phyloP scores from a whole-genome alignment of 257 asterid genomes.

The Ilex asprella region DNA sequence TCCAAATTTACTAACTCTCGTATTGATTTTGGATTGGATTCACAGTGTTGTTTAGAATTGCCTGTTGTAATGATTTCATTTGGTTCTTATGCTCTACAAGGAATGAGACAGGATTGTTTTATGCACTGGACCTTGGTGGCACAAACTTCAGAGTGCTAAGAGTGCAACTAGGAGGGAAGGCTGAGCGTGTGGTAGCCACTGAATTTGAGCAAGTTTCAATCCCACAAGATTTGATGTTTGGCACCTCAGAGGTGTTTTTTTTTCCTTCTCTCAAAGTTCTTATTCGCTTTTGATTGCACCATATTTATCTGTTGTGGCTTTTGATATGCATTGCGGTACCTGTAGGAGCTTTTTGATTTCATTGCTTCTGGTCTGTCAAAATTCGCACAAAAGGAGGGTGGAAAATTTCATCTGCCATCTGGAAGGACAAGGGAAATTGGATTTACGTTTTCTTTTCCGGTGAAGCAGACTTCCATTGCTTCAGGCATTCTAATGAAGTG shows the following conservation, averaged over 20 bases:
- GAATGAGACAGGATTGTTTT: conserved; percentile 70
- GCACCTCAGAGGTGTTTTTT: conserved; percentile 52
- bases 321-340: neutral
- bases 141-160: conserved; percentile 76
- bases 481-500: conserved; percentile 73
- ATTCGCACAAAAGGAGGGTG: conserved; percentile 50
- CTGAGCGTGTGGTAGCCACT: conserved; percentile 46
- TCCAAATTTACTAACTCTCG: too few relatives aligned
- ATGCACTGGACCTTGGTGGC: conserved; percentile 86
- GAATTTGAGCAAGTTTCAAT: conserved; percentile 67
- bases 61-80: too few relatives aligned
- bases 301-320: neutral
- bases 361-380: conserved; percentile 66
- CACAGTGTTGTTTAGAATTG: too few relatives aligned
- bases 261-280: neutral
- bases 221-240: conserved; percentile 57
- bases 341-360: conserved; percentile 70
- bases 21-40: too few relatives aligned
- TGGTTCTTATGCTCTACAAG: conserved; percentile 20
- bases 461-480: conserved; percentile 64
- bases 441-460: conserved; percentile 79
- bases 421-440: conserved; percentile 64
- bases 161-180: conserved; percentile 78
- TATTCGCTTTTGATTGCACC: neutral
- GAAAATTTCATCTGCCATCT: conserved; percentile 34